Evolutionary conservation across 495 filamentous ascomycete species (phyloP).

Genomic region (Aspergillus olivimuriae): DNA sequence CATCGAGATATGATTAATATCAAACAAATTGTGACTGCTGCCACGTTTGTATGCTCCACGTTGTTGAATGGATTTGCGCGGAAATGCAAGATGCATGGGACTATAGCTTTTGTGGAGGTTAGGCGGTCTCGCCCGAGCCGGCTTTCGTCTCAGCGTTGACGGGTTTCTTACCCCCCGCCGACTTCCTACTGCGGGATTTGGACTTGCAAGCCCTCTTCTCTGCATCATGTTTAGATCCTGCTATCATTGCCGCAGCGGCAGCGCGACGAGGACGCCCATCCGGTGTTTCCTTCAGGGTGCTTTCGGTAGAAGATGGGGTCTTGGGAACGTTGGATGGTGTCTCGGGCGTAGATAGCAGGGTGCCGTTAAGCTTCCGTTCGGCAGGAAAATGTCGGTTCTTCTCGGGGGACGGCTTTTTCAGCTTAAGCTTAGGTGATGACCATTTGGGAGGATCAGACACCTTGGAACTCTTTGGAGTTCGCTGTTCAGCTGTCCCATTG

Average conservation of each 20-base stretch:
- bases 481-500: not conserved
- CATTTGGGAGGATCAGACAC: not conserved
- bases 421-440: not conserved
- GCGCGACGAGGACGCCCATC: slow-evolving; percentile 17
- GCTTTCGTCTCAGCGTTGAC: not conserved
- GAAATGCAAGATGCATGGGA: no score
- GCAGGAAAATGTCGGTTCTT: no score
- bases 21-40: no score
- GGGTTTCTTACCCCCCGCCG: not conserved
- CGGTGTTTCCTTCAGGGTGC: slow-evolving; percentile 4
- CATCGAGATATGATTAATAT: no score
- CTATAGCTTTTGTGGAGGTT: no score
- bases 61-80: no score
- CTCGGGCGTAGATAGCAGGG: no score
- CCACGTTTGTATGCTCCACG: no score
- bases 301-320: not conserved
- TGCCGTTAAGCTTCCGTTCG: no score
- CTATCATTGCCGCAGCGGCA: slow-evolving; percentile 16
- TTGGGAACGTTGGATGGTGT: no score
- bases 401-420: not conserved
- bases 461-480: slow-evolving; percentile 6
- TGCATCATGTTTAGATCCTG: slow-evolving; percentile 14
- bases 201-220: slow-evolving; percentile 15
- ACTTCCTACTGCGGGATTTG: slow-evolving; percentile 12
- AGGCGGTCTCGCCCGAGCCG: not conserved